phyloP scores from a whole-genome alignment of 1,139 yeast species.

The Yamadazyma buinensis region DNA sequence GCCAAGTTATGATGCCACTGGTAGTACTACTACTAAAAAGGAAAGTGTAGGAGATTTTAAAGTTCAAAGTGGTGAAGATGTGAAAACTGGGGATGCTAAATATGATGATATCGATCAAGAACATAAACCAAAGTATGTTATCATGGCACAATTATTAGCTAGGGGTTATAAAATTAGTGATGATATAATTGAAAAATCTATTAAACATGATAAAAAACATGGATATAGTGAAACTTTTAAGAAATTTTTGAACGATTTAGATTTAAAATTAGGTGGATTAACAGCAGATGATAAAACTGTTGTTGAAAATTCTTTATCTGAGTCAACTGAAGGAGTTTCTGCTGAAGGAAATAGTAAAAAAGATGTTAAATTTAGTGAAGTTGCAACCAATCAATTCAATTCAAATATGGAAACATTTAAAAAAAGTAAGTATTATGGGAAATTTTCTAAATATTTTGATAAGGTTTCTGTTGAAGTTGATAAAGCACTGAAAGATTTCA shows the following conservation, averaged over 20 bases:
- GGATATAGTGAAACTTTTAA: constrained; percentile 60
- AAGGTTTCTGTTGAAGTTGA: constrained; percentile 34
- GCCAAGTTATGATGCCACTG: constrained; percentile 5
- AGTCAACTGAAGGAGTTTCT: constrained; percentile 11
- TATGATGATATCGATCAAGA: constrained; percentile 66
- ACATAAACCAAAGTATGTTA: constrained; percentile 71
- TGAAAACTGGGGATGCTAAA: constrained; percentile 27
- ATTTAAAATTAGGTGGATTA: constrained; percentile 38
- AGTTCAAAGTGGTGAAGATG: background rate
- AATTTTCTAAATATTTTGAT: constrained; percentile 16
- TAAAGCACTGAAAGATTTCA: constrained; percentile 21
- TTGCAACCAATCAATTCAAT: constrained; percentile 2
- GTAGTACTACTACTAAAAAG: constrained; percentile 13
- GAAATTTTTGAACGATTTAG: constrained; percentile 51
- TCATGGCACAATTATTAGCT: constrained; percentile 71
- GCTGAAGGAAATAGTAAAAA: too few relatives aligned
- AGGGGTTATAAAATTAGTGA: constrained; percentile 70
- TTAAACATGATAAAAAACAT: constrained; percentile 60
- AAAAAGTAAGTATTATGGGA: constrained; percentile 4
- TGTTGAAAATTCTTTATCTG: constrained; percentile 4
- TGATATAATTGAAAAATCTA: constrained; percentile 53
- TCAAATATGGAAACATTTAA: constrained; percentile 26
- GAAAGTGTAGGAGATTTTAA: constrained; percentile 9
- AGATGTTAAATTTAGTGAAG: constrained; percentile 4
- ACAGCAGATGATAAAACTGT: constrained; percentile 1